Percentiles rank a stretch among this genome's conserved stretches.
Evolutionary conservation across 169 alveolate species (phyloP).

Genomic region (Plasmodium malariae): DNA sequence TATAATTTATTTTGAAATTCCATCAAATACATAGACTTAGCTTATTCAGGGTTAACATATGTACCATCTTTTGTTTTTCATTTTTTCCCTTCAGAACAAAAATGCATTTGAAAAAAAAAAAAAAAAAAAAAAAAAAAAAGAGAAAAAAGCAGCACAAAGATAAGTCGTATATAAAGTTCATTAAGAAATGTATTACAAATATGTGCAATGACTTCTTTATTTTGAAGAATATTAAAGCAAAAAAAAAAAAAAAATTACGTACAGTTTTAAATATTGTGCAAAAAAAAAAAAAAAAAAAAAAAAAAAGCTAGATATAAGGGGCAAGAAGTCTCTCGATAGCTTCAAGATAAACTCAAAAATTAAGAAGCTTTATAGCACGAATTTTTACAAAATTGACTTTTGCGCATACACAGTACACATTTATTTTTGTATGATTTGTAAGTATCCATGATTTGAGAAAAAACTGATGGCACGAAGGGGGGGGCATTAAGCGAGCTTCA

Average conservation of each 20-base stretch:
- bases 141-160: constrained; percentile 9
- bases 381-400: background rate
- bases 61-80: too few relatives aligned
- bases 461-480: background rate
- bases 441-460: background rate
- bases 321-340: background rate
- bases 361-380: background rate
- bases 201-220: too few relatives aligned
- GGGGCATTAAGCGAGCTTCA: too few relatives aligned
- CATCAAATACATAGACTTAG: too few relatives aligned
- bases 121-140: background rate
- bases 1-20: too few relatives aligned
- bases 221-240: too few relatives aligned
- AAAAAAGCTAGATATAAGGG: background rate
- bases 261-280: background rate
- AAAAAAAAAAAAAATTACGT: background rate
- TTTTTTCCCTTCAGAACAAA: too few relatives aligned
- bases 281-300: constrained; percentile 8
- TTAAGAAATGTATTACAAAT: background rate
- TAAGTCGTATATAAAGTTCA: background rate
- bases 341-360: too few relatives aligned
- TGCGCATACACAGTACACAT: too few relatives aligned
- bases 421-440: too few relatives aligned
- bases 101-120: background rate
- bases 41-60: too few relatives aligned